A percentile compares a stretch with the other conserved stretches of the same genome.
Conservation (phyloP, 257 asterid genomes). For the Plantago ovata region DNA sequence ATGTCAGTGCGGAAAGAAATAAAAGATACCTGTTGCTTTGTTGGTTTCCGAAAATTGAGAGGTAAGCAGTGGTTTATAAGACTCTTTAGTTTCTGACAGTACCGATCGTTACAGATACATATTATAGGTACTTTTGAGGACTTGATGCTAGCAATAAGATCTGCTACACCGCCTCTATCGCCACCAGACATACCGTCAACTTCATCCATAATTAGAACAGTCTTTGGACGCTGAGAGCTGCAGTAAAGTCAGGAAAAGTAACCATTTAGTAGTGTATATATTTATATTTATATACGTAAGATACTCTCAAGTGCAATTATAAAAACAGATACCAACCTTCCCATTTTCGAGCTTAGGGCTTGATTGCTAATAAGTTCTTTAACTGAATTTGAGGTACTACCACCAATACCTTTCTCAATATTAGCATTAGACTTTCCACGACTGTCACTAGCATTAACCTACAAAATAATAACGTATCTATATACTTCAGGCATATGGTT, state of each 20-base stretch:
- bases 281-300: background rate
- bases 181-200: constrained; percentile 99
- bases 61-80: constrained; percentile 88
- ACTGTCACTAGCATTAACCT: constrained; percentile 99
- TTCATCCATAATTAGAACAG: constrained; percentile 98
- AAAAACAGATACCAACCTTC: constrained; percentile 52
- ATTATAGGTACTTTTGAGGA: constrained; percentile 88
- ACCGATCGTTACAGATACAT: constrained; percentile 96
- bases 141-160: constrained; percentile 95
- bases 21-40: constrained; percentile 89
- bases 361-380: constrained; percentile 90
- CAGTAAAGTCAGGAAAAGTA: constrained; percentile 26
- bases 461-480: constrained; percentile 19
- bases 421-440: constrained; percentile 98
- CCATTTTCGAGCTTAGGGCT: constrained; percentile 50
- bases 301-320: constrained; percentile 10
- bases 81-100: constrained; percentile 97
- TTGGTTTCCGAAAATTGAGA: constrained; percentile 84
- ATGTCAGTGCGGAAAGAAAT: constrained; percentile 9
- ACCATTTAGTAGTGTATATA: constrained; percentile 1
- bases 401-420: constrained; percentile 88
- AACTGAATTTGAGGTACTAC: constrained; percentile 86
- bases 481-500: constrained; percentile 2
- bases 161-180: constrained; percentile 98
- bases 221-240: constrained; percentile 67